These are phyloP conservation scores for Amanita rimosa DNA, from an alignment of 768 basidiomycete species.

Conservation along the genomic window DNA sequence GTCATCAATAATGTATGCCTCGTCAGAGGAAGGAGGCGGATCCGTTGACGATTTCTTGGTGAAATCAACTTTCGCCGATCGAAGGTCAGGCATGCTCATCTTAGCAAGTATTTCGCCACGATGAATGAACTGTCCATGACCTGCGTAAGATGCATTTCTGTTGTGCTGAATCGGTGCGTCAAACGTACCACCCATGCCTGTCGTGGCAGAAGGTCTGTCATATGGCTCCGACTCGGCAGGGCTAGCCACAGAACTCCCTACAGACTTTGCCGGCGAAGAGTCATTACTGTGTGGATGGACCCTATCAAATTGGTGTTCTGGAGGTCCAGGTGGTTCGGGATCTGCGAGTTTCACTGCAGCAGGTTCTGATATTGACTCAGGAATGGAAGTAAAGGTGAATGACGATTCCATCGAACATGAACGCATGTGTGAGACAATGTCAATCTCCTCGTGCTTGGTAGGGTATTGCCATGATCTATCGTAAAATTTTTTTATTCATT, in stretches of 20 bases:
- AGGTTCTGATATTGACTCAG: slow-evolving; percentile 23
- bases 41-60: slow-evolving; percentile 14
- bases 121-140: slow-evolving; percentile 22
- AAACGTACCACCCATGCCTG: slow-evolving; percentile 15
- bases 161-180: slow-evolving; percentile 24
- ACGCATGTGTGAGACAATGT: slow-evolving; percentile 39
- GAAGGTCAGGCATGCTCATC: slow-evolving; percentile 83
- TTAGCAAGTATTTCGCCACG: slow-evolving; percentile 39
- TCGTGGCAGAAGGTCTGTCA: slow-evolving; percentile 14
- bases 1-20: background rate
- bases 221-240: slow-evolving; percentile 44
- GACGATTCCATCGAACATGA: slow-evolving; percentile 55
- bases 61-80: slow-evolving; percentile 35
- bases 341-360: slow-evolving; percentile 10
- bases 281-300: slow-evolving; percentile 27
- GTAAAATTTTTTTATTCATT: background rate
- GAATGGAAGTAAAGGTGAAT: slow-evolving; percentile 36
- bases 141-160: slow-evolving; percentile 41
- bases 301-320: slow-evolving; percentile 36
- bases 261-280: slow-evolving; percentile 36
- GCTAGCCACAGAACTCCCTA: slow-evolving; percentile 44
- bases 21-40: background rate
- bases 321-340: slow-evolving; percentile 27
- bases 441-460: slow-evolving; percentile 21
- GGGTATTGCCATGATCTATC: slow-evolving; percentile 33